Conservation (phyloP, 345 rosid species). For the sweet orange (Citrus sinensis) region DVS_A1.0 CM039166.1:15438001-15438500, state of each 20-base stretch:
- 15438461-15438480: not conserved
- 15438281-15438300: not conserved
- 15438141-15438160: not conserved
- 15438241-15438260: conserved; percentile 53
- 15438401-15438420: not conserved
- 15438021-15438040: not conserved
- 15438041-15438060: not conserved
- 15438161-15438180: conserved; percentile 30
- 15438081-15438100: not conserved
- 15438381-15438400: not conserved
- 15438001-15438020: not conserved
- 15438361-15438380: not conserved
- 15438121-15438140: not conserved
- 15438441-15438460: not conserved
- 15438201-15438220: conserved; percentile 24
- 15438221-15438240: conserved; percentile 29
- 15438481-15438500: not conserved
- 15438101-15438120: not conserved
- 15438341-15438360: not conserved
- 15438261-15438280: conserved; percentile 36
- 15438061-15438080: not conserved
- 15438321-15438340: not conserved
- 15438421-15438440: not conserved
- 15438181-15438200: conserved; percentile 34
- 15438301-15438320: not conserved